Base-by-base conservation (phyloP, 164 flowering plant genomes). In the Chimonanthus praecox region DNA sequence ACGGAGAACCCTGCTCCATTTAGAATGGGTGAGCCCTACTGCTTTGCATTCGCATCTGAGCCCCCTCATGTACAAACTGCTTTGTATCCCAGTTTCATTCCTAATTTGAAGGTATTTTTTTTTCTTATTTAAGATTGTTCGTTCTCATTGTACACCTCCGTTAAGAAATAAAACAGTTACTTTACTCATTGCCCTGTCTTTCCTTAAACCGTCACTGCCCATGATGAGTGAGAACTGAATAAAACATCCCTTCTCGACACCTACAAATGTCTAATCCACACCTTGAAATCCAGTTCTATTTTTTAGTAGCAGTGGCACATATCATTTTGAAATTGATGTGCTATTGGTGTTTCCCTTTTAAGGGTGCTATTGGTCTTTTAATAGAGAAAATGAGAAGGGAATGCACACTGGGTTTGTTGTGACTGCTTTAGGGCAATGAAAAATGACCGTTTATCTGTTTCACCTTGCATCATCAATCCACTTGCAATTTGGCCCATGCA, bases 81-180 rank as follows among this genome's bases (percentile, higher is more conserved):
- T 62, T 16, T 72, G 33, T 78, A 78, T 73, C 86, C 89, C 44
- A 72, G 78, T 46, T 71, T 80, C 83, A 75, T 82, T 77, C 82
- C 88, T 66, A 82, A 71, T 48, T 80, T 74, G 69, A 83, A 87
- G 92, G 94, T 90, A 80, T 73, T 9, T 62, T 16, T 60, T 33
- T 9, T 16, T 2, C 18, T 0, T 54, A 13, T 13, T 49, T 20
- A 44, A 18, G 11, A 5, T 18, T 6, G 49, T 60, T 45, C 20
- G 13, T 54, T 20, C 44, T 46, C 50, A 13, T 11, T 46, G 2
- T 54, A 54, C 16, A 13, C 16, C 60, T 54, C 60, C 2, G n/a
- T 54, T 54, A 54, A n/a, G 60, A 54, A 54, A 54, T 54, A 54
- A 54, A n/a, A 11, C 16, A 13, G 0, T 54, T 13, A 54, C 11